phyloP scores from a whole-genome alignment of 257 asterid species.

The Voacanga thouarsii region DNA sequence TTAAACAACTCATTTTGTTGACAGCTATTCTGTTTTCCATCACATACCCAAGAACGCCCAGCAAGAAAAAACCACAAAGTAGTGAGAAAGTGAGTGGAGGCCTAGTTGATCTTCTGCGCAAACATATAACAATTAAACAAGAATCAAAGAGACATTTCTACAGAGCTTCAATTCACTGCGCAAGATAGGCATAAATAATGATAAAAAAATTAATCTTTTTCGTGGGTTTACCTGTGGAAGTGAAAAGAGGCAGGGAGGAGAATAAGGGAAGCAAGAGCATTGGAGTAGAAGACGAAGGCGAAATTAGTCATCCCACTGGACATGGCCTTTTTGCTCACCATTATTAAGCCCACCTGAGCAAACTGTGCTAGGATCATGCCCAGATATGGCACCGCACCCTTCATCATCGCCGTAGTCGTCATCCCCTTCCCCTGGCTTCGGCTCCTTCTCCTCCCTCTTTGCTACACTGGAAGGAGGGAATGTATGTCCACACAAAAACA shows the following conservation, averaged over 20 bases:
- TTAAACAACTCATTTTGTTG: background rate
- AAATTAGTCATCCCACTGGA: conserved; percentile 80
- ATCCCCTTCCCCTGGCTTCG: background rate
- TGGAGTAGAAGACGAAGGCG: conserved; percentile 77
- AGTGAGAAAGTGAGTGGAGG: conserved; percentile 54
- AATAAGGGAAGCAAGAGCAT: conserved; percentile 71
- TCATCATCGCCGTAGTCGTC: conserved; percentile 36
- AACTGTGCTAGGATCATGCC: conserved; percentile 65
- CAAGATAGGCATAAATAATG: background rate
- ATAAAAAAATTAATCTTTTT: background rate
- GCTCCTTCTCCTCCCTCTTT: background rate
- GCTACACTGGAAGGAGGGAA: background rate
- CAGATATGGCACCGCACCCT: conserved; percentile 49
- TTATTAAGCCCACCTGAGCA: conserved; percentile 73
- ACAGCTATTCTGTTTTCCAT: background rate
- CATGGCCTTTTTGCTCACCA: conserved; percentile 72
- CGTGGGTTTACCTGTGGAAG: conserved; percentile 49
- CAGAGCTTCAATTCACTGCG: background rate
- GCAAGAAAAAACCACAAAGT: conserved; percentile 58
- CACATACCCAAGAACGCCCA: conserved; percentile 82
- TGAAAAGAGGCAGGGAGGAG: conserved; percentile 83
- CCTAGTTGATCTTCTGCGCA: conserved; percentile 61
- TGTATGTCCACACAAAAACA: background rate
- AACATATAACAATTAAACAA: conserved; percentile 7
- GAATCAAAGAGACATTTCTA: background rate